Evolutionary conservation across 1,139 yeast genomes (phyloP), one percentile per base, ranked within the genome.

Genomic region (Petasospora fabianii): DNA sequence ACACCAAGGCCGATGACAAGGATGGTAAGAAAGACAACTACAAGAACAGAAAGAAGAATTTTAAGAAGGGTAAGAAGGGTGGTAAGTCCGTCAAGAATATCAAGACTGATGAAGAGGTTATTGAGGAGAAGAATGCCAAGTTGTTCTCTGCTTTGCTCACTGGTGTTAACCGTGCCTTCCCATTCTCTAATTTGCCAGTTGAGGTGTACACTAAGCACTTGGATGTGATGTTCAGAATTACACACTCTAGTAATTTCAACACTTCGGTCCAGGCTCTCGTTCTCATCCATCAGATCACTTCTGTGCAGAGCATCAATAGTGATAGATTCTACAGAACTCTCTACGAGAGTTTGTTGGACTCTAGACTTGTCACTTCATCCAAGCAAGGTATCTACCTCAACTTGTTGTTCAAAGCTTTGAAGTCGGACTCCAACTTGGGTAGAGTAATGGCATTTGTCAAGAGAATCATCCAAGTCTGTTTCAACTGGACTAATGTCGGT

Each of bases 91-190:
- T 82, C 22, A 80, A 83, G 59, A 69, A 66, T 33, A 75, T 68
- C 38, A 85, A 85, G 60, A 71, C 87, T 13, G 82, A 80, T 44
- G 71, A 68, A 37, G 95, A 85, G 51, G 69, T 84, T 5, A 63
- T 81, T 33, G 96, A 87, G 59, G 97, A 92, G 56, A 85, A 82
- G 56, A 84, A 81, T 55, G 75, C 95, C 31, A 85, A 86, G 56
- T 67, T 92, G 53, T 87, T 90, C 53, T 82, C 96, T 26, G 97
- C 96, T 16, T 75, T 94, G 44, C 75, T 92, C 49, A 88, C 98
- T 2, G 99, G 99, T 49, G 76, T 92, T 46, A 94, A 94, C 61
- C 84, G 99, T 65, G 94, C 98, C 1, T 90, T 86, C 71, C 97
- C 98, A 42, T 92, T 86, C 59, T 81, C 96, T 2, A 73, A 77